Base-by-base conservation (phyloP, 1,139 yeast species). In the Eremothecium coryli region DNA sequence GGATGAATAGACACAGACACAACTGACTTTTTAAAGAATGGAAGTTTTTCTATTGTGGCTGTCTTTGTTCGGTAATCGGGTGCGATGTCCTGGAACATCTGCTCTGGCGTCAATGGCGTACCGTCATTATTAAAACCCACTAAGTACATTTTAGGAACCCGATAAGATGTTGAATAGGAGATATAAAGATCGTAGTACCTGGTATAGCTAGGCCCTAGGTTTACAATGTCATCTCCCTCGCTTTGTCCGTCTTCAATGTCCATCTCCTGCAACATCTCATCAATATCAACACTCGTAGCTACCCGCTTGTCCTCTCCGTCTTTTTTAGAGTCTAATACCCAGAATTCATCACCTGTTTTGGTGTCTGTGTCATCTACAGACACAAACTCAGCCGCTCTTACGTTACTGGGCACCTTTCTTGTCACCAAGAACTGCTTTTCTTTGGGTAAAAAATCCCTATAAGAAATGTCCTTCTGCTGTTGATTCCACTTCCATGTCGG, bases 401-500 rank as follows among this genome's bases (percentile, higher is more conserved):
- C 75, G 52, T 73, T 73, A 31, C 90, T 79, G 1, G 97, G 95
- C 3, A 90, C 96, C 54, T 85, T 95, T 49, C 74, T 72, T 0
- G 96, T 86, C 5, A 90, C 81, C 31, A 90, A 62, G 46, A 70
- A 84, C 60, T 90, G 98, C 60, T 85, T 90, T 45, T 84, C 90
- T 1, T 64, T 60, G 0, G 98, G 98, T 42, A 90, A 62, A 50
- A 85, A 90, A 42, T 75, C 79, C 46, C 82, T 72, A 26, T 35
- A 35, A 21, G 39, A 39, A 3, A 48, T 33, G 48, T 70, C 71
- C 5, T 65, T 60, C 14, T 93, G 79, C 7, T 85, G 77, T 3
- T 77, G 64, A 38, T 53, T 57, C 98, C 99, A 90, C 44, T 77
- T 74, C 98, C 99, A 90, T 0, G 97, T 93, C 2, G 98, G 97